Base-by-base conservation (phyloP, 1,284 basidiomycete genomes). In the Butyriboletus appendiculatus region DNA sequence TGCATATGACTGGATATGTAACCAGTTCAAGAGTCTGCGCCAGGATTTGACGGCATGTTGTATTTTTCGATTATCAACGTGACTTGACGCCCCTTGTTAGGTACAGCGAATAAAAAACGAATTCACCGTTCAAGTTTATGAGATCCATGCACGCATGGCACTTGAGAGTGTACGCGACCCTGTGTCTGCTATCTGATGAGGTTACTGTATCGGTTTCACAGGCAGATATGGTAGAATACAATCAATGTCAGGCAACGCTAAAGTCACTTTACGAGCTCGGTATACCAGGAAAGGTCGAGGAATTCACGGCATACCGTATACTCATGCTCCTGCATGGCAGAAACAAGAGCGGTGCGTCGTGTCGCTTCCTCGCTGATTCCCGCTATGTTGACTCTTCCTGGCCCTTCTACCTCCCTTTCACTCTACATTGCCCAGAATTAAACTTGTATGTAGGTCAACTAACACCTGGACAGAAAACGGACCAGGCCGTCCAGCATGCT, bases 91-190 rank as follows among this genome's bases (percentile, higher is more conserved):
- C 56, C 34, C 50, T 59, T 50, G 55, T 44, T 64, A 97, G 95
- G 96, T 99, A n/a, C 97, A 99, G 78, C 87, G 96, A 34, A 98
- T 99, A 70, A 98, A 98, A 78, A 99, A 98, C 65, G 93, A 97
- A 52, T 98, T 99, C 66, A 98, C 97, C 0, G 95, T 96, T 34
- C 84, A 90, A 72, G 96, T 98, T 12, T 99, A 99, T 70, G 97
- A 99, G 73, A 97, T 96, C 44, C 97, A 99, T 74, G 97, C 94
- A 24, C 87, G 97, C 28, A 97, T 99, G 77, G 97, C 97, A 41
- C 76, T 98, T 26, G 94, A 97, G 80, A 91, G 88, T 63, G 94
- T 94, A 71, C 59, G 89, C 73, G 37, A 30, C 54, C 44, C 40
- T 52, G 34, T 38, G 24, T 50, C 50, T 50, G 45, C 35, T 41